These are phyloP conservation scores for Calonectria pseudoreteaudii DNA, from an alignment of 2,329 filamentous ascomycete genomes.

Conservation along the genomic window DNA sequence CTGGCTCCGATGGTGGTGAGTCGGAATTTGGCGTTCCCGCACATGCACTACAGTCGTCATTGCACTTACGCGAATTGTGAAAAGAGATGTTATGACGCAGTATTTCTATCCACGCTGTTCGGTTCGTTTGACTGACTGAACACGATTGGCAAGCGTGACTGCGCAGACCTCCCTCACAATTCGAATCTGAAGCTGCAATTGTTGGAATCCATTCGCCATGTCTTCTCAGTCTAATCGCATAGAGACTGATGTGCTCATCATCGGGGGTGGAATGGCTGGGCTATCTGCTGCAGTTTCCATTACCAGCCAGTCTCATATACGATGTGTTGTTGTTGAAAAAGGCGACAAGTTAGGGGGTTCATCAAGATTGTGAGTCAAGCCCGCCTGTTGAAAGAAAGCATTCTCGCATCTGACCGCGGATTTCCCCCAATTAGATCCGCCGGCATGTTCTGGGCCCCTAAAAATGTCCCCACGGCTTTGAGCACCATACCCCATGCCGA, in stretches of 20 bases:
- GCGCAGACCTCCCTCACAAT: not conserved
- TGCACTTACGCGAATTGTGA: not conserved
- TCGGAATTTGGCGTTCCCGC: slow-evolving; percentile 14
- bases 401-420: not conserved
- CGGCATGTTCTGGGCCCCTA: slow-evolving; percentile 31
- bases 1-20: slow-evolving; percentile 6
- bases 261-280: slow-evolving; percentile 29
- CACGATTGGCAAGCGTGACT: not conserved
- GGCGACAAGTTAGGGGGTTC: slow-evolving; percentile 22
- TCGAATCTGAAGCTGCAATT: not conserved
- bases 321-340: slow-evolving; percentile 24
- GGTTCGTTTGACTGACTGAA: not conserved
- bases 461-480: not conserved
- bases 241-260: slow-evolving; percentile 27
- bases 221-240: not conserved
- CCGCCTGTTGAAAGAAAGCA: not conserved
- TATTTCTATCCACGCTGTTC: slow-evolving; percentile 10
- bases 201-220: not conserved
- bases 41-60: not conserved
- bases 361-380: slow-evolving; percentile 12
- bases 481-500: slow-evolving; percentile 25
- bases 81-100: not conserved
- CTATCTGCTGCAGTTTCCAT: slow-evolving; percentile 23
- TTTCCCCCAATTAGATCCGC: slow-evolving; percentile 3
- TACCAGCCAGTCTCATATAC: not conserved